Base-by-base conservation (phyloP, 345 rosid genomes). In the Brassica incana region DNA sequence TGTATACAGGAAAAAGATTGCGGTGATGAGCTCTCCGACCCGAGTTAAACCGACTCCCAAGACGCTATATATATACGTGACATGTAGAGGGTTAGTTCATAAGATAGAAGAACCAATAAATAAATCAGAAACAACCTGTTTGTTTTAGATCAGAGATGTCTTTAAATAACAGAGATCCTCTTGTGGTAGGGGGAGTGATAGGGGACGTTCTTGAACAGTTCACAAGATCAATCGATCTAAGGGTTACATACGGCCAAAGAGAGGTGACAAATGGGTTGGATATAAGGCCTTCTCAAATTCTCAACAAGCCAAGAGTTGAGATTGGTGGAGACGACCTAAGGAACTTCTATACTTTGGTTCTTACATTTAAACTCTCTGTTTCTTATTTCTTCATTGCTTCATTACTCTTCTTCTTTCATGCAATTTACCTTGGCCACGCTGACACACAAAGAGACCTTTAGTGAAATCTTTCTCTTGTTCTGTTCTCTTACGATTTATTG, bases 281-380 rank as follows among this genome's bases (percentile, higher is more conserved):
- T 72, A 71, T 82, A 1, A 77, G 81, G 78, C 78, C 84, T 27
- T 77, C 84, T 77, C 84, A 81, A 27, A 52, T 81, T 61, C 65
- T 59, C 20, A 72, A 72, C 75, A 76, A 81, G 72, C 84, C 84
- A 56, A 81, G 84, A 62, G 84, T 77, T 77, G 84, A 81, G 66
- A 81, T 81, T 81, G 84, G 84, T 77, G 81, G 84, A 72, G 81
- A 77, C 20, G 84, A 81, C 23, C 84, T 81, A 48, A 72, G 81
- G 66, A 77, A 66, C 20, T 81, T 81, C 74, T 81, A 81, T 65
- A 77, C 84, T 71, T 81, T 81, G 84, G 84, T 81, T 45, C 29
- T 11, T 67, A 16, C 23, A 14, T 23, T 76, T 59, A 6, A 38
- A 60, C 73, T 40, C 80, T 50, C 52, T 74, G 8, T 72, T 18